Evolutionary conservation across 257 asterid genomes (phyloP), one percentile per base, ranked within the genome.

Genomic region (Capsicum pubescens): DNA sequence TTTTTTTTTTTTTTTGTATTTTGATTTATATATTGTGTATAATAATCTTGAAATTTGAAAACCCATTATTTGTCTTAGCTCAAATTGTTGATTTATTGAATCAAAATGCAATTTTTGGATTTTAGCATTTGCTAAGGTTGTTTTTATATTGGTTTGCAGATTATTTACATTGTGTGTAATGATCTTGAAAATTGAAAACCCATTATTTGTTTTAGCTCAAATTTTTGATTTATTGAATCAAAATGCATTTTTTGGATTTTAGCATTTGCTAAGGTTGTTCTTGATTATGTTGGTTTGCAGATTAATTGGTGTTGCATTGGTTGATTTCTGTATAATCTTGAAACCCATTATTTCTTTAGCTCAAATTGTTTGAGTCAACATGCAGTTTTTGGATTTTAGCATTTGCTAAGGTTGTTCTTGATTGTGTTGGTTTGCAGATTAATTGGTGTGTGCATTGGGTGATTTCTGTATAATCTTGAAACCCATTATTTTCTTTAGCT

Each of bases 281-380:
- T 56, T 79, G 12, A 39, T 11, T 17, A 64, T 59, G 50, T 64
- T 82, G 17, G 60, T 71, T 46, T 77, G 68, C 15, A 21, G 19
- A 56, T 56, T 55, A 55, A 56, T 56, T 9, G 60, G 60, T 56
- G n/a, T 56, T 56, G 3, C 39, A 36, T 36, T 36, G 39, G 39
- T 42, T 48, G 80, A 72, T 72, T 46, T 72, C 59, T 48, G 6
- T 48, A 19, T 48, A 74, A 74, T 0, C 61, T 88, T 32, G 16
- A 85, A 42, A 9, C 21, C 57, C 80, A 35, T 85, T 84, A 26
- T 21, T 81, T 82, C 69, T 26, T 60, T 64, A 76, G 32, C 66
- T 72, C 9, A 56, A 71, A 84, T 68, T 44, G 19, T 72, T 72
- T 39, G 77, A 7, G 2, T 68, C 77, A 39, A 68, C 48, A 19